Evolutionary conservation across 208 protist species (phyloP).

Genomic region (Novymonas esmeraldas): DNA sequence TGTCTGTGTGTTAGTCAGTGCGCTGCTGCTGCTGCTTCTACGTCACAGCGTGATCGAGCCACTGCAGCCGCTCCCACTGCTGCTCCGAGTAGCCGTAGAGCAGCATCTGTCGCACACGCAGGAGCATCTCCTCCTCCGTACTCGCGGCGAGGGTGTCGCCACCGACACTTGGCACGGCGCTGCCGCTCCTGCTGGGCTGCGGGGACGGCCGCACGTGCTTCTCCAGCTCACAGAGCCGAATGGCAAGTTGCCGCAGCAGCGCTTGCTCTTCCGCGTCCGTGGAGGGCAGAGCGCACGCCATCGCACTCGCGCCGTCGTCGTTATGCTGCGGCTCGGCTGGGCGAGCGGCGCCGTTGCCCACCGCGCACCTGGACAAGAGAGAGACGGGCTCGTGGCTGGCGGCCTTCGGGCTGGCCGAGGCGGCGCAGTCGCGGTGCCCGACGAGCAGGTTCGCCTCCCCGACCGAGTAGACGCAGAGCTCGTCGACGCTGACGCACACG

Average conservation of each 20-base stretch:
- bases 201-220: not conserved
- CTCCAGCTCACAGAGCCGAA: constrained; percentile 5
- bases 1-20: too few species aligned
- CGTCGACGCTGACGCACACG: constrained; percentile 76
- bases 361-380: constrained; percentile 14
- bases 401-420: not conserved
- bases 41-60: constrained; percentile 24
- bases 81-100: constrained; percentile 53
- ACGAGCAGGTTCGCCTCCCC: constrained; percentile 42
- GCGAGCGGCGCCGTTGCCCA: not conserved
- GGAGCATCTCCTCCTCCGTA: constrained; percentile 11
- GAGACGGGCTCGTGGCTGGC: constrained; percentile 6
- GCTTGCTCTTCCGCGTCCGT: constrained; percentile 1
- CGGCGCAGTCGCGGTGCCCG: constrained; percentile 12
- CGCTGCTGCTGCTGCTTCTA: too few species aligned
- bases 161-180: constrained; percentile 5
- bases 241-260: constrained; percentile 11
- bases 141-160: not conserved
- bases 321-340: too few species aligned
- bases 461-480: constrained; percentile 72
- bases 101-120: constrained; percentile 38
- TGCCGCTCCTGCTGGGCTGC: not conserved
- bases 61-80: constrained; percentile 59
- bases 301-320: too few species aligned
- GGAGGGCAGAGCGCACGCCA: not conserved